Percentiles rank a stretch among this genome's conserved stretches.
phyloP scores from a whole-genome alignment of 2,329 filamentous ascomycete species.

The Trichoderma sp. region DNA sequence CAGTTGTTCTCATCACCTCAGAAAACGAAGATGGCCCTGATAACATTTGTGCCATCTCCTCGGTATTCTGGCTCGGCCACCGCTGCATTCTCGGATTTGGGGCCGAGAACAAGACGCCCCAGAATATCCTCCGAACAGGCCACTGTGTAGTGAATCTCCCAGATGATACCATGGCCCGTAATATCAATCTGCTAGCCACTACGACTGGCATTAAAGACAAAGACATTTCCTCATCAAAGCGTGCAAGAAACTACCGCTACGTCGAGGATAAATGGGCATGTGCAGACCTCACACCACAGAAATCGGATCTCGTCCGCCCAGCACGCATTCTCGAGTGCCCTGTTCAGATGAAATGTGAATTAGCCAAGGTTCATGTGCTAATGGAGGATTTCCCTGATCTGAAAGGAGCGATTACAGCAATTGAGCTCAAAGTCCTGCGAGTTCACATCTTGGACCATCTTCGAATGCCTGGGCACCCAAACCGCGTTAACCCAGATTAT shows the following conservation, averaged over 20 bases:
- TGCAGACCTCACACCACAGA: constrained; percentile 38
- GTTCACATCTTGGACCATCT: constrained; percentile 39
- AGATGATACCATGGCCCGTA: constrained; percentile 37
- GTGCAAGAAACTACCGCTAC: constrained; percentile 37
- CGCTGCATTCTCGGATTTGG: constrained; percentile 46
- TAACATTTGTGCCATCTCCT: constrained; percentile 49
- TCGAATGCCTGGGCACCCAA: constrained; percentile 40
- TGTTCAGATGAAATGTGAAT: constrained; percentile 46
- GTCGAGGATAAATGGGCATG: constrained; percentile 44
- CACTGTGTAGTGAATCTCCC: constrained; percentile 48
- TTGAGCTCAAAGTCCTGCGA: constrained; percentile 43
- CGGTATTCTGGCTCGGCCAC: constrained; percentile 47
- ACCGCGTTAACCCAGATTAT: constrained; percentile 45
- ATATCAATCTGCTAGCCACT: constrained; percentile 42
- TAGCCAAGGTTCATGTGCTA: constrained; percentile 38
- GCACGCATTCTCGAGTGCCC: constrained; percentile 43
- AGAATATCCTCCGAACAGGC: constrained; percentile 45
- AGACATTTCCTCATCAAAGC: constrained; percentile 35
- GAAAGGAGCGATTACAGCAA: constrained; percentile 34
- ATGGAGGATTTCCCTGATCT: constrained; percentile 37
- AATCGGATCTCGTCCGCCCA: constrained; percentile 40
- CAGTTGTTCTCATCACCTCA: constrained; percentile 43
- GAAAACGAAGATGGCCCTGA: constrained; percentile 44
- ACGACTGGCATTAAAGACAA: constrained; percentile 39
- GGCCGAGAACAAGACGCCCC: constrained; percentile 40